These are phyloP conservation scores for Vachellia collinsii DNA, from an alignment of 306 rosid species.

Conservation along the genomic window DNA sequence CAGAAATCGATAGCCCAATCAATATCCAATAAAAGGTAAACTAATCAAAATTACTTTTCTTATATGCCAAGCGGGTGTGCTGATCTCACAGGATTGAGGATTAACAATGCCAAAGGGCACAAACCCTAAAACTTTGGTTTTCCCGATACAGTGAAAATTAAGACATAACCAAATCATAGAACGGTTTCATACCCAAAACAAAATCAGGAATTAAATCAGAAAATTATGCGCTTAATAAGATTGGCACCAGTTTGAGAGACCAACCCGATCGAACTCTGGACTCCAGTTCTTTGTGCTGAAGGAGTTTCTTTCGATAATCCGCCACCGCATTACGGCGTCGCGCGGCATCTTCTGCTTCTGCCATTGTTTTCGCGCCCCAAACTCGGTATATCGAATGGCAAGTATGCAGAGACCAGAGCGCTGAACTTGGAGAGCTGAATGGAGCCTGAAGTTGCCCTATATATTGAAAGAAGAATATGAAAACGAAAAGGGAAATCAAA, in stretches of 20 bases:
- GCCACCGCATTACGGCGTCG: constrained; percentile 71
- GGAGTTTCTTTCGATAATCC: constrained; percentile 81
- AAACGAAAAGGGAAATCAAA: neutral
- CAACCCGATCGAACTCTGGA: constrained; percentile 85
- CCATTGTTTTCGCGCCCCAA: constrained; percentile 41
- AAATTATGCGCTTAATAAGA: neutral
- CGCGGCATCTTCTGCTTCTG: constrained; percentile 70
- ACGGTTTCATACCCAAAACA: neutral
- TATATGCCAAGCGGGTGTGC: neutral
- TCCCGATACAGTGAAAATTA: constrained; percentile 6
- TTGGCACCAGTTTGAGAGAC: constrained; percentile 6
- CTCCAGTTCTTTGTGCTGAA: constrained; percentile 88
- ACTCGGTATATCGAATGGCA: constrained; percentile 2
- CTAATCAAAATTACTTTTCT: neutral
- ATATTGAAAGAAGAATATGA: neutral
- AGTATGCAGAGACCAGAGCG: neutral
- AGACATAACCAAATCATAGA: neutral
- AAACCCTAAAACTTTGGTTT: constrained; percentile 38
- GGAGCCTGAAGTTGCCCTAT: neutral
- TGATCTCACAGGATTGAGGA: neutral
- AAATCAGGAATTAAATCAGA: neutral
- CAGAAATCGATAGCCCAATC: neutral
- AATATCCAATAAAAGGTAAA: neutral
- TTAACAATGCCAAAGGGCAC: neutral
- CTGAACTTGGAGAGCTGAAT: constrained; percentile 1